Percentiles rank a stretch among this genome's conserved stretches.
Conservation (phyloP, 495 filamentous ascomycete genomes). For the Penicillium paxilli region DNA sequence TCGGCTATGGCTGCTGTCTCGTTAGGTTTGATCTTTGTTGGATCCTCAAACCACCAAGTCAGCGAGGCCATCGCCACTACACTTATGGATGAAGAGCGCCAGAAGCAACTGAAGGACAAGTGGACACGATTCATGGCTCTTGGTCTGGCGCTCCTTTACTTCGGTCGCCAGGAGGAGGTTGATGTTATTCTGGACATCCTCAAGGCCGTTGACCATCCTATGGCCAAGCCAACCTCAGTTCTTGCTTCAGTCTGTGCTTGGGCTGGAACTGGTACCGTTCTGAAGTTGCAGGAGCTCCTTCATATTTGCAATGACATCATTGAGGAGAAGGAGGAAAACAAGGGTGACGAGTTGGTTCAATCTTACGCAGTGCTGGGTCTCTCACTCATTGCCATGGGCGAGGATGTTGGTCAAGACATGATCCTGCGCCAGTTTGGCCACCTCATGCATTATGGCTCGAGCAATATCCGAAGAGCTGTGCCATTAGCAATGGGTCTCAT, state of each 20-base stretch:
- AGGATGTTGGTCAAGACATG: conserved; percentile 99
- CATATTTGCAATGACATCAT: conserved; percentile 98
- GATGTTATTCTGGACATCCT: conserved; percentile 93
- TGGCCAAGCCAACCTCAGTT: conserved; percentile 85
- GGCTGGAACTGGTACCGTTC: conserved; percentile 93
- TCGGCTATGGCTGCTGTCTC: conserved; percentile 95
- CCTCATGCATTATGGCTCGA: conserved; percentile 98
- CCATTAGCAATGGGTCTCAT: conserved; percentile 97
- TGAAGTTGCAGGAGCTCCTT: conserved; percentile 94
- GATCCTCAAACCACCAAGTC: conserved; percentile 84
- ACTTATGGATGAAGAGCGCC: conserved; percentile 85
- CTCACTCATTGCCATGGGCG: conserved; percentile 94
- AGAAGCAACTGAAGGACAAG: conserved; percentile 88
- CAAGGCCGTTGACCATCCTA: conserved; percentile 93
- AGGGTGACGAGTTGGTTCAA: conserved; percentile 90
- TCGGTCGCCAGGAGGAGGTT: conserved; percentile 95
- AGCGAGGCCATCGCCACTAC: conserved; percentile 87
- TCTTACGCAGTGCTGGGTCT: conserved; percentile 95
- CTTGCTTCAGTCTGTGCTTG: conserved; percentile 95
- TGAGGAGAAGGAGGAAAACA: conserved; percentile 88
- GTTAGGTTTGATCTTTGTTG: conserved; percentile 88
- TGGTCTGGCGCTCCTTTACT: conserved; percentile 90
- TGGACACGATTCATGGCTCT: conserved; percentile 97
- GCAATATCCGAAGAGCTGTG: conserved; percentile 94
- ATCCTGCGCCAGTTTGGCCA: conserved; percentile 96